Evolutionary conservation across 306 rosid species (phyloP), one percentile per base, ranked within the genome.

Genomic region (Luffa aegyptiaca): DNA sequence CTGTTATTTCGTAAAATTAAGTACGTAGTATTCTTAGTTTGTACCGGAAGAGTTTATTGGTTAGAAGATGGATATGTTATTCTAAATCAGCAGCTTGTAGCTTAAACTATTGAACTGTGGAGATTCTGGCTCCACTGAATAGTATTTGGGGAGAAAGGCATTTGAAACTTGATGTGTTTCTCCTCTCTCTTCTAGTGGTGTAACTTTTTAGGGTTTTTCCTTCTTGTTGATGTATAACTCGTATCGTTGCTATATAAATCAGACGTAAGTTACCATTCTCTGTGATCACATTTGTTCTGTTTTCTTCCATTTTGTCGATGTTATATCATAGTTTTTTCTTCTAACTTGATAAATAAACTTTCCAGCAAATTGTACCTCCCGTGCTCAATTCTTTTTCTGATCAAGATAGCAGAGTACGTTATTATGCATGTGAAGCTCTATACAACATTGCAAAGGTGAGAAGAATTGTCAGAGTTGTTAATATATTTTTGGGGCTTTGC

Each of bases 401-500:
- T 86, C 99, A 96, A 90, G 99, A 96, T 79, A 88, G 98, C 90
- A 90, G 98, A 86, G 99, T 96, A 80, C 99, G 99, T 46, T 96
- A 96, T 87, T 93, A 96, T 91, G 98, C 99, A 64, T 96, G 99
- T 36, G 99, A 96, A 86, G 96, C 99, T 59, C 88, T 96, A 33
- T 96, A 96, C 80, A 96, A 96, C 85, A 96, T 96, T 63, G 99
- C 99, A 45, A 96, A 96, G 97, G 99, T 95, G 82, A 91, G 87
- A 80, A 46, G 66, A 83, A 72, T 74, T 52, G 77, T 80, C 41
- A 53, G 80, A 76, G 86, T 66, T 78, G 79, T 68, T 75, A 78
- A 56, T 56, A 9, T 69, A 35, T 46, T 81, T 66, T 74, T 26
- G 69, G 62, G 36, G 66, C 80, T 51, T 63, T 68, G 53, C 80